phyloP scores from a whole-genome alignment of 805 yeast genomes.

The Kluyveromyces wickerhamii region DNA sequence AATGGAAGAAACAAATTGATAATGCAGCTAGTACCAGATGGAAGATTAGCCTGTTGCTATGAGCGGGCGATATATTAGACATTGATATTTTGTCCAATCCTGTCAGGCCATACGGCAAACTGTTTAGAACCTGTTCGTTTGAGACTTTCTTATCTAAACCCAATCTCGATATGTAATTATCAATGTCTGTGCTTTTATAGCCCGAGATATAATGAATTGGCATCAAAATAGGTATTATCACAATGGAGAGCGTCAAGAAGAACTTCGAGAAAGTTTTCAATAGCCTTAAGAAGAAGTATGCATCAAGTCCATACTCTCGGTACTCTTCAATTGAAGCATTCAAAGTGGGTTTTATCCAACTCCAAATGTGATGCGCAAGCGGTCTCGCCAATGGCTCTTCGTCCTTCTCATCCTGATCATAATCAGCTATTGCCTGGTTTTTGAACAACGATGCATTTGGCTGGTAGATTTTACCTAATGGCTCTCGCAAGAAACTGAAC shows the following conservation, averaged over 20 bases:
- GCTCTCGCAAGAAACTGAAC: slow-evolving; percentile 33
- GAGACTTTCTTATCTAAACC: neutral
- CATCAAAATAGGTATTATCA: slow-evolving; percentile 51
- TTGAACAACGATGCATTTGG: slow-evolving; percentile 35
- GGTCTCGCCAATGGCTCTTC: slow-evolving; percentile 25
- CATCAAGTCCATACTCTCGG: slow-evolving; percentile 51
- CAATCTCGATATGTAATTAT: neutral
- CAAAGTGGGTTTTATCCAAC: slow-evolving; percentile 47
- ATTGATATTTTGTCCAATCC: slow-evolving; percentile 67
- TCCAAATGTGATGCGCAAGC: slow-evolving; percentile 35
- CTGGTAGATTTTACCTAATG: slow-evolving; percentile 42
- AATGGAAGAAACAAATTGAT: slow-evolving; percentile 49
- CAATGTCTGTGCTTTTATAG: slow-evolving; percentile 10
- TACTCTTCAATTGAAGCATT: slow-evolving; percentile 36
- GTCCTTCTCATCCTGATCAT: slow-evolving; percentile 23
- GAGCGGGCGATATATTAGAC: slow-evolving; percentile 53
- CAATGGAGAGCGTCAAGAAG: slow-evolving; percentile 43
- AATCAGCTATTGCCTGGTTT: neutral
- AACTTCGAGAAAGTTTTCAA: slow-evolving; percentile 43
- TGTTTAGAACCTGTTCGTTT: neutral
- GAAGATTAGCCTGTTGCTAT: slow-evolving; percentile 43
- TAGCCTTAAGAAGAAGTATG: slow-evolving; percentile 64
- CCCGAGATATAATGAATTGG: slow-evolving; percentile 48
- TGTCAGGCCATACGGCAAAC: slow-evolving; percentile 6
- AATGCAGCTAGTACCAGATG: slow-evolving; percentile 56